These are phyloP conservation scores for Lasiodiplodia sp. DNA, from an alignment of 2,329 filamentous ascomycete genomes.

Conservation along the genomic window DNA sequence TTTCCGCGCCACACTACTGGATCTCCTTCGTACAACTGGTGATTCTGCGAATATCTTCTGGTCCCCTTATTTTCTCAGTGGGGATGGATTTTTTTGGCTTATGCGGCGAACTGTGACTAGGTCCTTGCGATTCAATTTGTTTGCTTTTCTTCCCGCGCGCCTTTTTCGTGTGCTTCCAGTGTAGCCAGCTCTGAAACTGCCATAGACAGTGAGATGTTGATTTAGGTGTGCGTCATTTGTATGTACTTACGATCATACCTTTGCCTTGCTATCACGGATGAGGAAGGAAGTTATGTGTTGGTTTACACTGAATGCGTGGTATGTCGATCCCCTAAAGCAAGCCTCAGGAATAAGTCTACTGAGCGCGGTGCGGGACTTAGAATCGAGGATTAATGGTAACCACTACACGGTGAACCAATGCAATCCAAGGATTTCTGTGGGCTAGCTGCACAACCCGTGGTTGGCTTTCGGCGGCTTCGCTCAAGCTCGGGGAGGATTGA, in stretches of 20 bases:
- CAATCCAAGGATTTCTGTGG: too few species aligned
- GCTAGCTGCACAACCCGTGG: too few species aligned
- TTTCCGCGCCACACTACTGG: background rate
- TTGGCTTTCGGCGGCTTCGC: too few species aligned
- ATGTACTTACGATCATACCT: background rate
- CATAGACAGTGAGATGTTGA: background rate
- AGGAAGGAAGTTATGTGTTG: too few species aligned
- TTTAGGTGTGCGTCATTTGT: background rate
- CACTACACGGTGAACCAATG: too few species aligned
- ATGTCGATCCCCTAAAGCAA: too few species aligned
- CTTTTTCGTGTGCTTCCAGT: background rate
- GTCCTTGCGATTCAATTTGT: background rate
- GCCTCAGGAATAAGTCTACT: background rate
- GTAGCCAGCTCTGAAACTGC: background rate
- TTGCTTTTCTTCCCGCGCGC: background rate
- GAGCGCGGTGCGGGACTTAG: background rate
- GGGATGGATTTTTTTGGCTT: background rate
- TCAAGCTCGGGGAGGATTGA: background rate
- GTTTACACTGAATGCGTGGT: too few species aligned
- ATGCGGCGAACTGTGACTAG: background rate
- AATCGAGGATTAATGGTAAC: background rate
- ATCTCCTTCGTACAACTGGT: background rate
- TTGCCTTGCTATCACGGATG: too few species aligned
- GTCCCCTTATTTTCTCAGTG: background rate
- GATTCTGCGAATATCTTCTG: background rate